These are phyloP conservation scores for Neodidymelliopsis sp. DNA, from an alignment of 2,329 filamentous ascomycete genomes.

Conservation along the genomic window DNA sequence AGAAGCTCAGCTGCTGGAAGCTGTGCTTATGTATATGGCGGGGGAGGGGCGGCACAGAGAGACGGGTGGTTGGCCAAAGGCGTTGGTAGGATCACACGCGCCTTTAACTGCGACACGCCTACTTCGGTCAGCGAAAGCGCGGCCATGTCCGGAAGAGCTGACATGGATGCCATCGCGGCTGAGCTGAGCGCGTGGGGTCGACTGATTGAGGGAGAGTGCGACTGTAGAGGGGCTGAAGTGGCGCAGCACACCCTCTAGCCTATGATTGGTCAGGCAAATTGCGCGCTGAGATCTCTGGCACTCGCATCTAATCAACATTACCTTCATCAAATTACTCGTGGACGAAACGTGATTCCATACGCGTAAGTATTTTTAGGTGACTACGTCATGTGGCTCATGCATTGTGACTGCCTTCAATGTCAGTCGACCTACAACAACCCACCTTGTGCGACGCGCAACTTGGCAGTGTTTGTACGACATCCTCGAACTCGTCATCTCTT, in stretches of 20 bases:
- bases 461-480: too few relatives aligned
- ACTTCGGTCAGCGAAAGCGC: slow-evolving; percentile 19
- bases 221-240: slow-evolving; percentile 13
- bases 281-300: not conserved
- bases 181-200: slow-evolving; percentile 20
- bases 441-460: too few relatives aligned
- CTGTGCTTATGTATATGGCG: slow-evolving; percentile 26
- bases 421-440: too few relatives aligned
- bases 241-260: slow-evolving; percentile 11
- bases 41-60: slow-evolving; percentile 27
- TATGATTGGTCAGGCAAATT: not conserved
- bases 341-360: too few relatives aligned
- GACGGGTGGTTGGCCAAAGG: slow-evolving; percentile 22
- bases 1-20: slow-evolving; percentile 13
- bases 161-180: slow-evolving; percentile 28
- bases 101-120: slow-evolving; percentile 23
- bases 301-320: too few relatives aligned
- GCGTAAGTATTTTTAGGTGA: too few relatives aligned
- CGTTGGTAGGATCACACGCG: slow-evolving; percentile 33
- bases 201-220: slow-evolving; percentile 3
- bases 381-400: too few relatives aligned
- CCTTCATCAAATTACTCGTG: too few relatives aligned
- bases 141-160: slow-evolving; percentile 9
- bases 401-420: too few relatives aligned
- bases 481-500: too few relatives aligned